Percentiles rank a stretch among this genome's conserved stretches.
Evolutionary conservation across 2,329 filamentous ascomycete species (phyloP).

Genomic region (Claviceps maximensis): DNA sequence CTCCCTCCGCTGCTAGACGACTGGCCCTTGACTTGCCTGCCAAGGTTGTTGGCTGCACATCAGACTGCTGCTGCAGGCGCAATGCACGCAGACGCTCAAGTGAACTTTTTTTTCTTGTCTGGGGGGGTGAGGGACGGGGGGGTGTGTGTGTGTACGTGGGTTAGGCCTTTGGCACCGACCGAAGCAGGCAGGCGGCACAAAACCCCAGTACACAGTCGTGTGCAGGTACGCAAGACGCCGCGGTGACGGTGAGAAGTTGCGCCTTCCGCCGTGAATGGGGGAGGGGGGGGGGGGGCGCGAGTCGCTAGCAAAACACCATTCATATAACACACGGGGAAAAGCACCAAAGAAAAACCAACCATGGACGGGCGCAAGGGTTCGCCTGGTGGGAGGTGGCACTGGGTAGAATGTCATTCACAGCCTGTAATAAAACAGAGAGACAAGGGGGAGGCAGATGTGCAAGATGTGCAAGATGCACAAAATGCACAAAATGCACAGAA

Average conservation of each 20-base stretch:
- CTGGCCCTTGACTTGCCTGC: not conserved
- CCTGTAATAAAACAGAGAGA: not conserved
- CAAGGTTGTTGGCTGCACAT: not conserved
- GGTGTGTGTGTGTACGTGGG: not conserved
- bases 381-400: slow-evolving; percentile 5
- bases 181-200: not conserved
- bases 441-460: not conserved
- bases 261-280: not conserved
- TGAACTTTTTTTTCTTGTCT: not conserved
- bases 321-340: not conserved
- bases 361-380: slow-evolving; percentile 9
- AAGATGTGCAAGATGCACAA: not conserved
- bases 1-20: not conserved
- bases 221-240: not conserved
- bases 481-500: not conserved
- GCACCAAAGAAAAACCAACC: slow-evolving; percentile 5
- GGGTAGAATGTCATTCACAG: not conserved
- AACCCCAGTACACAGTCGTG: not conserved
- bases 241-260: not conserved
- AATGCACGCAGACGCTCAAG: not conserved
- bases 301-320: not conserved
- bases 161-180: not conserved
- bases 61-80: not conserved
- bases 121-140: not conserved
- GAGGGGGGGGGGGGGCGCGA: not conserved